Base-by-base conservation (phyloP, 2,329 filamentous ascomycete genomes). In the Fusarium agapanthi region DNA sequence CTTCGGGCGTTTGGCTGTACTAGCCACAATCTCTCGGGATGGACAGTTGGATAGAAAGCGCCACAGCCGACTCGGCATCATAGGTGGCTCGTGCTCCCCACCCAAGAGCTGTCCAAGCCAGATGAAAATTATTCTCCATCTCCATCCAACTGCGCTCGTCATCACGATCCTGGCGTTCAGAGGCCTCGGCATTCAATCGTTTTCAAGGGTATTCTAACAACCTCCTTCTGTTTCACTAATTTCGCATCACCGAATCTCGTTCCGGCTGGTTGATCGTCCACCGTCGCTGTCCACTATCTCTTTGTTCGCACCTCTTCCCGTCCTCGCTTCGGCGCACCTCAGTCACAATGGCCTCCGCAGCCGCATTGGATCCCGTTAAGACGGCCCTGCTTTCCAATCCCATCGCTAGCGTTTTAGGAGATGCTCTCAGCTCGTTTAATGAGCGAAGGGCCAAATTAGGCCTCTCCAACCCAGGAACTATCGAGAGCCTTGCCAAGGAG, bases 401-500 rank as follows among this genome's bases (percentile, higher is more conserved):
- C 67, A 83, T 96, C 78, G 86, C 90, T 62, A 86, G 87, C 74
- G 87, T 89, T 74, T 80, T 97, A 76, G 88, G 90, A 83, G 93
- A 97, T 87, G 91, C 90, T 83, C 92, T 96, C 85, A 89, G 87
- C 78, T 89, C 91, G 60, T 97, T 98, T 82, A 92, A 92, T 72
- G 93, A 96, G 78, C 91, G 93, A 85, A 92, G 96, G 87, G 93
- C 91, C 77, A 92, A 93, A 84, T 89, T 99, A 74, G 95, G 95
- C 71, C 88, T 99, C 77, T 88, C 92, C 76, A 98, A 98, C 84
- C 96, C 96, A 44, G 96, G 96, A 78, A 95, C 93, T 58, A 91
- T 98, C 76, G 96, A 99, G 84, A 91, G 91, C 80, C 91, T 97
- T 82, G 90, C 93, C 77, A 92, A 93, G 82, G 96, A 99, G 87